phyloP scores from a whole-genome alignment of 2,329 filamentous ascomycete genomes.

The Metarhizium album region DNA sequence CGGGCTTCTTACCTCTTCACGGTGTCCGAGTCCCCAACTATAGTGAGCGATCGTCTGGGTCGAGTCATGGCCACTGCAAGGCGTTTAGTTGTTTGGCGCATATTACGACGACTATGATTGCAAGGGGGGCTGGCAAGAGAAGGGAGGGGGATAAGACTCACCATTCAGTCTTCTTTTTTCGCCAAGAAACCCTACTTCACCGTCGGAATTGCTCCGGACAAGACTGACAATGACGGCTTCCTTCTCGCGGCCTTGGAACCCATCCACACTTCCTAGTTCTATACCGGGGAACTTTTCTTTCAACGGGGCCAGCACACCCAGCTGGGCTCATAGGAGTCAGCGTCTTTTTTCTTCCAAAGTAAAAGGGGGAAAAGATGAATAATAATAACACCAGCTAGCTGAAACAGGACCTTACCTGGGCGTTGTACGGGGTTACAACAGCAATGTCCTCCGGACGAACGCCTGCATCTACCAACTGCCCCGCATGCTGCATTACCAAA shows the following conservation, averaged over 20 bases:
- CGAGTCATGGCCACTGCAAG: constrained; percentile 89
- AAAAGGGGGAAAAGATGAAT: too few species aligned
- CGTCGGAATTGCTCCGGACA: constrained; percentile 80
- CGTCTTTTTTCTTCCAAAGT: neutral
- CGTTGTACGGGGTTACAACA: constrained; percentile 93
- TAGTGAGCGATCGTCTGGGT: constrained; percentile 77
- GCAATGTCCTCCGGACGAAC: constrained; percentile 78
- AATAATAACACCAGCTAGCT: neutral
- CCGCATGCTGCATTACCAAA: constrained; percentile 69
- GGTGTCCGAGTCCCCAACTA: constrained; percentile 91
- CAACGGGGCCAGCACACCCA: constrained; percentile 67
- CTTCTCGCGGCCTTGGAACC: constrained; percentile 95
- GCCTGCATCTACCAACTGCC: constrained; percentile 64
- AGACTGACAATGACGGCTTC: constrained; percentile 88
- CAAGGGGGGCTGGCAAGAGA: neutral
- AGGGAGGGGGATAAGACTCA: constrained; percentile 33
- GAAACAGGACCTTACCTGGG: constrained; percentile 46
- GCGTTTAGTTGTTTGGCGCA: neutral
- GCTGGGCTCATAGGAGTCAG: constrained; percentile 31
- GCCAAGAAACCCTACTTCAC: constrained; percentile 84
- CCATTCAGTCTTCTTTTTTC: constrained; percentile 90
- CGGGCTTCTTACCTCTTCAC: constrained; percentile 63
- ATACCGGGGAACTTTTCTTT: constrained; percentile 75
- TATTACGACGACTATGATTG: too few species aligned
- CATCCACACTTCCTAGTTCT: constrained; percentile 93